phyloP scores from a whole-genome alignment of 352 stramenopile species.

The Phytophthora boehmeriae region DNA sequence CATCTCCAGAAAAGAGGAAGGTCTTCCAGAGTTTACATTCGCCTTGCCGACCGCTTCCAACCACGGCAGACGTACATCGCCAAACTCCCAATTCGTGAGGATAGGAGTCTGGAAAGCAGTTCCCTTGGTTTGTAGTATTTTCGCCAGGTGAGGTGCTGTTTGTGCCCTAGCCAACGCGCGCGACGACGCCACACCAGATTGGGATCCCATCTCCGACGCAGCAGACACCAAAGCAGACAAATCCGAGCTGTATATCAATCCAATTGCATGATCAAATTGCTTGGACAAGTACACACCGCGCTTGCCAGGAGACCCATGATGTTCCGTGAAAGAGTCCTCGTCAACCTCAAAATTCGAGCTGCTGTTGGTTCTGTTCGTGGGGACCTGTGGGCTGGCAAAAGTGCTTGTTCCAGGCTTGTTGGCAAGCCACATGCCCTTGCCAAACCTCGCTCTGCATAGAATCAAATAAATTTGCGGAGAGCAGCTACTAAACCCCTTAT shows the following conservation, averaged over 20 bases:
- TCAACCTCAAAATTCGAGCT: conserved; percentile 19
- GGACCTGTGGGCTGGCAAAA: conserved; percentile 15
- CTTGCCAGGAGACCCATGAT: conserved; percentile 7
- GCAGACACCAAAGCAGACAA: conserved; percentile 51
- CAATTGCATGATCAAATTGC: conserved; percentile 69
- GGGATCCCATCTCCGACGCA: conserved; percentile 5
- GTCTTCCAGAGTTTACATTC: conserved; percentile 15
- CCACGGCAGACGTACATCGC: conserved; percentile 54
- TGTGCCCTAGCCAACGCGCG: conserved; percentile 24
- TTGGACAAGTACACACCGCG: conserved; percentile 68
- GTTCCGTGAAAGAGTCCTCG: conserved; percentile 23
- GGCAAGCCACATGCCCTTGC: conserved; percentile 83
- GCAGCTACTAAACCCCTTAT: conserved; percentile 11
- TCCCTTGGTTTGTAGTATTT: conserved; percentile 17
- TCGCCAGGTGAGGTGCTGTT: conserved; percentile 24
- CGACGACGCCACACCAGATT: conserved; percentile 6
- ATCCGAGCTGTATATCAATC: conserved; percentile 72
- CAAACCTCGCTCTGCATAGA: conserved; percentile 76
- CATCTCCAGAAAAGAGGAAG: conserved; percentile 51
- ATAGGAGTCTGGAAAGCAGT: conserved; percentile 52
- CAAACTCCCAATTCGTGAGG: conserved; percentile 34
- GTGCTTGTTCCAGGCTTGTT: conserved; percentile 38
- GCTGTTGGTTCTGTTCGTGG: conserved; percentile 24
- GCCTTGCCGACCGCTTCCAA: conserved; percentile 35
- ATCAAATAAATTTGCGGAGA: conserved; percentile 67